Percentiles rank a stretch among this genome's conserved stretches.
phyloP scores from a whole-genome alignment of 78 protist species.

The Mantamonas sphyraenae region DNA sequence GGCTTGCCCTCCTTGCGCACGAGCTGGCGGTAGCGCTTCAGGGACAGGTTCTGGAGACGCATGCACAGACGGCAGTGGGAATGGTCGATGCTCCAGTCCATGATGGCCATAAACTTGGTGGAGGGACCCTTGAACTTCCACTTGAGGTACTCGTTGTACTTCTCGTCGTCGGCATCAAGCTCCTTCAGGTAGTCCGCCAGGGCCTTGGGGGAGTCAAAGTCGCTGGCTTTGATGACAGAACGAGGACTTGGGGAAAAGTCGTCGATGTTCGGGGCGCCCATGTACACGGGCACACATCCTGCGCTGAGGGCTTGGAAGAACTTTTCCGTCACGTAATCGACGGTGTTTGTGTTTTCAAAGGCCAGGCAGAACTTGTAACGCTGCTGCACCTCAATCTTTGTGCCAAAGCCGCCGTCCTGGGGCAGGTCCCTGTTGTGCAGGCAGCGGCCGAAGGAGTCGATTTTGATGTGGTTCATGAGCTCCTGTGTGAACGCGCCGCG shows the following conservation, averaged over 20 bases:
- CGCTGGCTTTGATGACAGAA: constrained; percentile 3
- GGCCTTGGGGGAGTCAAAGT: neutral
- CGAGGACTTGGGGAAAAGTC: constrained; percentile 16
- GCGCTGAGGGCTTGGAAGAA: constrained; percentile 14
- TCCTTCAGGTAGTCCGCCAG: neutral
- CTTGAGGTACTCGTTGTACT: neutral
- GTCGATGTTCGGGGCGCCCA: constrained; percentile 43
- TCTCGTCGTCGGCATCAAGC: neutral
- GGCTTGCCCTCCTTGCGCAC: too few species aligned
- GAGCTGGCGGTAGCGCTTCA: too few species aligned
- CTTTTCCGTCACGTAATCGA: constrained; percentile 25
- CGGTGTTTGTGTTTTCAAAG: neutral
- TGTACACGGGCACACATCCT: constrained; percentile 38
- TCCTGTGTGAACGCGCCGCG: neutral
- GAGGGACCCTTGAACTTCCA: neutral
- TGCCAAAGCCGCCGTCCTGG: neutral
- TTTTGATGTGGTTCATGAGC: constrained; percentile 5
- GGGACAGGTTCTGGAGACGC: too few species aligned
- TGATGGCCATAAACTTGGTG: neutral
- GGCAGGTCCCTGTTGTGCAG: neutral
- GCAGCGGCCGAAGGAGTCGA: constrained; percentile 6
- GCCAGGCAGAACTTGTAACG: constrained; percentile 14
- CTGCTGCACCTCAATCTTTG: neutral
- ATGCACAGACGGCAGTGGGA: too few species aligned
- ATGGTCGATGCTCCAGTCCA: too few species aligned